Evolutionary conservation across 345 rosid species (phyloP).

Genomic region (Sonneratia alba): DNA sequence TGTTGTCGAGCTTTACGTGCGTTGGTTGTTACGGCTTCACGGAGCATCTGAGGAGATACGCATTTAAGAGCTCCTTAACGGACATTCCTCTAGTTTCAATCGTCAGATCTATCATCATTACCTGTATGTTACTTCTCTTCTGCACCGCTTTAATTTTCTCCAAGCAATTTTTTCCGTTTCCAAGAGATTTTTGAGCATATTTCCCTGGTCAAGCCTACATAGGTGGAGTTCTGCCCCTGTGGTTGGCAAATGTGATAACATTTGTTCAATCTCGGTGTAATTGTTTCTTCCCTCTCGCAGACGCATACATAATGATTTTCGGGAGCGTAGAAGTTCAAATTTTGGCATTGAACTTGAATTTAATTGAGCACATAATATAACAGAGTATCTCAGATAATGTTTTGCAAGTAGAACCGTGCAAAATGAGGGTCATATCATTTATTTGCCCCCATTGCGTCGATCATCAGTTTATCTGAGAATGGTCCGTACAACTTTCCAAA

Average conservation of each 20-base stretch:
- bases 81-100: conserved; percentile 82
- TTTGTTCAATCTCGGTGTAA: too few relatives aligned
- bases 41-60: conserved; percentile 50
- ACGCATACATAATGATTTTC: too few relatives aligned
- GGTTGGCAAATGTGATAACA: neutral
- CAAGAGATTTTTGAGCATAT: too few relatives aligned
- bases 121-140: conserved; percentile 32
- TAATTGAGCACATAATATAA: neutral
- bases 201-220: too few relatives aligned
- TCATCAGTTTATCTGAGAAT: neutral
- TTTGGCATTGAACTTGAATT: neutral
- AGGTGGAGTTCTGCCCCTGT: too few relatives aligned
- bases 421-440: neutral
- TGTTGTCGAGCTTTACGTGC: conserved; percentile 77
- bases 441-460: too few relatives aligned
- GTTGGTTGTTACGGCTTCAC: conserved; percentile 56
- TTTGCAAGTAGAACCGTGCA: neutral
- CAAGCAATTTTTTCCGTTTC: too few relatives aligned
- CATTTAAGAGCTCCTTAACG: conserved; percentile 69
- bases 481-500: neutral
- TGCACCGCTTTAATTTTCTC: too few relatives aligned
- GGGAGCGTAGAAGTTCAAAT: too few relatives aligned
- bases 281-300: too few relatives aligned
- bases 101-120: conserved; percentile 68
- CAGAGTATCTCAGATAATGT: neutral